Evolutionary conservation across 805 yeast species (phyloP), one percentile per base, ranked within the genome.

Genomic region (Saccharomycopsis sp.): DNA sequence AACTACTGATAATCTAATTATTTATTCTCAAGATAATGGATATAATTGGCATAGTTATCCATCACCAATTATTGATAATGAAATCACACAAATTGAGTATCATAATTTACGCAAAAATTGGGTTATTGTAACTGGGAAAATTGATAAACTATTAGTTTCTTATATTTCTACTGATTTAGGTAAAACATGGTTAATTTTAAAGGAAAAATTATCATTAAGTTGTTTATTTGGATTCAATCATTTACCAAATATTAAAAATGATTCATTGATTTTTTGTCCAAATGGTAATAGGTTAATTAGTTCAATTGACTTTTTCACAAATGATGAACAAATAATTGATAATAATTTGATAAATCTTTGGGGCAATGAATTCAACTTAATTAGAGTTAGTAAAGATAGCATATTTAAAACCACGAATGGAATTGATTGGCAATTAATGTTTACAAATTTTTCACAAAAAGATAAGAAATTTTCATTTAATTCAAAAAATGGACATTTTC

Each of bases 21-120:
- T 63, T 50, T 69, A 83, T 9, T 81, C 96, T 0, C 77, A 70
- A 50, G 77, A 85, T 54, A 80, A 80, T 33, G 89, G 88, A 12
- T 52, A 58, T 3, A 51, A 53, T 1, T 72, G 82, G 61, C 55
- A 55, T 20, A 53, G 50, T 29, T 55, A 71, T 18, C 28, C 15
- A 9, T 23, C 31, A 10, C 44, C 44, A 9, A 9, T 36, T 1
- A 9, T 17, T 5, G 4, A 10, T 26, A 10, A 12, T 10, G 31
- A n/a, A 13, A 14, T 5, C 5, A n/a, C 18, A 6, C 8, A 32
- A 20, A 19, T 39, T 21, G 37, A 31, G 19, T 39, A 23, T 27
- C n/a, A 41, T 27, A 5, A 21, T 15, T 3, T 21, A 31, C 10
- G 31, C 5, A 29, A 31, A 19, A 21, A 28, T 12, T 41, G 48